Evolutionary conservation across 2,329 filamentous ascomycete species (phyloP).

Genomic region (Westerdykella ornata): DNA sequence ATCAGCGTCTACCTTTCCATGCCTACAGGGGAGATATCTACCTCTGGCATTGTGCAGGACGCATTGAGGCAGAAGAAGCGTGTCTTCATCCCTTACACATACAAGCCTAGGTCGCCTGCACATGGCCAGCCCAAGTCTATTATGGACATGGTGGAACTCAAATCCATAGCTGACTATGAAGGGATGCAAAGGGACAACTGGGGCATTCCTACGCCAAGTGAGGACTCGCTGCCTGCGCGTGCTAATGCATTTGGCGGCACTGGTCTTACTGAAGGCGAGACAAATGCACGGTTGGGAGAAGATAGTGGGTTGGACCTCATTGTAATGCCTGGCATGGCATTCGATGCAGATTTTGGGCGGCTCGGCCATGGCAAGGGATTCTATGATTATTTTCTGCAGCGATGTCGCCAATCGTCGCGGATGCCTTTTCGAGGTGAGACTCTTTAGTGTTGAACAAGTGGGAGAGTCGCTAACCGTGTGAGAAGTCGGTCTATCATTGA

Average conservation of each 20-base stretch:
- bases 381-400: slow-evolving; percentile 87
- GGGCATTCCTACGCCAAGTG: slow-evolving; percentile 84
- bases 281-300: slow-evolving; percentile 9
- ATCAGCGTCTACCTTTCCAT: slow-evolving; percentile 91
- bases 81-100: slow-evolving; percentile 87
- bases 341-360: slow-evolving; percentile 67
- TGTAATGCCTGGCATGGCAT: slow-evolving; percentile 87
- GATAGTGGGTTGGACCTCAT: slow-evolving; percentile 66
- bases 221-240: slow-evolving; percentile 57
- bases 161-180: slow-evolving; percentile 68
- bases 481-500: slow-evolving; percentile 70
- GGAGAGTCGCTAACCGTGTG: slow-evolving; percentile 31
- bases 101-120: slow-evolving; percentile 47
- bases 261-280: slow-evolving; percentile 41
- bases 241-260: slow-evolving; percentile 66
- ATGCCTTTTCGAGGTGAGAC: slow-evolving; percentile 56
- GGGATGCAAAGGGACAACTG: slow-evolving; percentile 71
- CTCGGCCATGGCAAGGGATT: slow-evolving; percentile 94
- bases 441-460: slow-evolving; percentile 19
- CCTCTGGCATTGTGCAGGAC: slow-evolving; percentile 71
- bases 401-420: slow-evolving; percentile 52
- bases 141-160: slow-evolving; percentile 92
- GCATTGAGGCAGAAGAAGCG: slow-evolving; percentile 70
- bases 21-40: slow-evolving; percentile 81
- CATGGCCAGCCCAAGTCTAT: slow-evolving; percentile 53